phyloP scores from a whole-genome alignment of 2,329 filamentous ascomycete species.

The Aspergillus puulaauensis region DNA sequence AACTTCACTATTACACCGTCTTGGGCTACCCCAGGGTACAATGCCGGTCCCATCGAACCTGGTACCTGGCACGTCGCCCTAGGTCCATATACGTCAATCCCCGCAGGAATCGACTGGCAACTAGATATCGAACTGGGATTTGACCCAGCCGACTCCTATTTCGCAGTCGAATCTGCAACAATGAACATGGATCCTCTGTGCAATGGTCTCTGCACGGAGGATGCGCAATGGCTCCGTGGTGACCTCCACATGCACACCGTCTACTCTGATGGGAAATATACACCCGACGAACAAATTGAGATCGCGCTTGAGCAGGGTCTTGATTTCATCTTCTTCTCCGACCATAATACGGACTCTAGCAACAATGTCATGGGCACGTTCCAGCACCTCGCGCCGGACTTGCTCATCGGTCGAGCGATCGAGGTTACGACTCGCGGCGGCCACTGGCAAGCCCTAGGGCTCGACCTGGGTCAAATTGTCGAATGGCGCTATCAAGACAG shows the following conservation, averaged over 20 bases:
- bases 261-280: background rate
- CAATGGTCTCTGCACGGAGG: background rate
- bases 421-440: background rate
- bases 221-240: background rate
- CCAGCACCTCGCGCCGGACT: background rate
- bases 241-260: background rate
- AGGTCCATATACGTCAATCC: background rate
- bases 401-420: background rate
- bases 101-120: background rate
- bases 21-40: background rate
- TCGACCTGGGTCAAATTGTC: background rate
- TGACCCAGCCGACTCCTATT: background rate
- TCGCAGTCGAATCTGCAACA: background rate
- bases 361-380: background rate
- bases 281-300: background rate
- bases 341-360: background rate
- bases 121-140: background rate
- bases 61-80: background rate
- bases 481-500: background rate
- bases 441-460: background rate
- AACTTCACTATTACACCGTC: background rate
- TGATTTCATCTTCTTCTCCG: background rate
- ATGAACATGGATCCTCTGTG: background rate
- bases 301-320: background rate
- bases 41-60: background rate